phyloP scores from a whole-genome alignment of 2,329 filamentous ascomycete species.

The Fusarium brachygibbosum region DNA sequence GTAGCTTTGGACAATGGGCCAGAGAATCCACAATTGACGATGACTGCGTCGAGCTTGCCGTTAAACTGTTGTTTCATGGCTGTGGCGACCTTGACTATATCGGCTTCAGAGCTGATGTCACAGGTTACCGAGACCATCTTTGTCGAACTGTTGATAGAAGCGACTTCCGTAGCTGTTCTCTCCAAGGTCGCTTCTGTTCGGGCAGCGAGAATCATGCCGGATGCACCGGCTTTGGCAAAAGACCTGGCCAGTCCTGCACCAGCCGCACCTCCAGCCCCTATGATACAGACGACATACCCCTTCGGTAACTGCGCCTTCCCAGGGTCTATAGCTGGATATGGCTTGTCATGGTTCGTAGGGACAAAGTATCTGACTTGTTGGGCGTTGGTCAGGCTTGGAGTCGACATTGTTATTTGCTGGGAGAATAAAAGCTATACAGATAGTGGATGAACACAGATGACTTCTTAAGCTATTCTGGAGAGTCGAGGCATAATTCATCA shows the following conservation, averaged over 20 bases:
- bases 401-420: background rate
- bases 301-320: background rate
- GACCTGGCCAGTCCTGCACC: conserved; percentile 7
- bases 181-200: conserved; percentile 4
- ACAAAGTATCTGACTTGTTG: conserved; percentile 16
- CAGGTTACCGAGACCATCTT: background rate
- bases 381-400: background rate
- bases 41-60: background rate
- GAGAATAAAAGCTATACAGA: background rate
- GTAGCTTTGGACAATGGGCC: background rate
- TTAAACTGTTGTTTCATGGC: background rate
- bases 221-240: conserved; percentile 1
- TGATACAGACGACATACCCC: conserved; percentile 3
- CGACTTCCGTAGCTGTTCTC: background rate
- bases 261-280: conserved; percentile 18
- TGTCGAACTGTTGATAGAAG: background rate
- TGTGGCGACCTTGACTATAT: background rate
- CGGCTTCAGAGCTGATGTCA: conserved; percentile 1
- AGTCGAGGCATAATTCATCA: too few relatives aligned
- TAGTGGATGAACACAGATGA: background rate
- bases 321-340: background rate
- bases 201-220: conserved; percentile 12
- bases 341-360: background rate
- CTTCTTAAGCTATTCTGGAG: background rate
- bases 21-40: conserved; percentile 21